These are phyloP conservation scores for Pseudomicrostroma phylloplanum DNA, from an alignment of 1,284 basidiomycete species.

Conservation along the genomic window DNA sequence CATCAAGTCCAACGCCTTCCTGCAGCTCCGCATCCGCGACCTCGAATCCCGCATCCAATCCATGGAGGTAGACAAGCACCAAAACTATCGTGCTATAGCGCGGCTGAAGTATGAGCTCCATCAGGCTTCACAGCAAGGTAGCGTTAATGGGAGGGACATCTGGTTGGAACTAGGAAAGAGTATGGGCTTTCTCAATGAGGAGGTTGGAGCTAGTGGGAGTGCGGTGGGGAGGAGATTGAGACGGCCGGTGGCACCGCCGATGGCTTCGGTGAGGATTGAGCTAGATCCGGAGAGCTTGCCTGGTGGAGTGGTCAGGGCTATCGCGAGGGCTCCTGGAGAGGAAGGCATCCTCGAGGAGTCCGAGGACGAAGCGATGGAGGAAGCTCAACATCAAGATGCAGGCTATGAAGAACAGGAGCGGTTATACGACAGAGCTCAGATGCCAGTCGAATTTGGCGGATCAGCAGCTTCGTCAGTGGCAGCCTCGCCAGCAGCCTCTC, in stretches of 20 bases:
- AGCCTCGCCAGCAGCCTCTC: too few species aligned
- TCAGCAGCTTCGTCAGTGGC: too few species aligned
- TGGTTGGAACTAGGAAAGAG: not conserved
- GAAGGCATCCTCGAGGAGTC: slow-evolving; percentile 20
- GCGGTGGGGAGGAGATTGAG: not conserved
- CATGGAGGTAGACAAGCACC: slow-evolving; percentile 34
- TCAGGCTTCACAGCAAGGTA: not conserved
- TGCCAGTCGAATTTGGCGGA: too few species aligned
- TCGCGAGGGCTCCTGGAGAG: slow-evolving; percentile 25
- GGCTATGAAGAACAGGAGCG: not conserved
- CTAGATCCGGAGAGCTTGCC: slow-evolving; percentile 15
- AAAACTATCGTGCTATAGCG: slow-evolving; percentile 19
- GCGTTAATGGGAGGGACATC: not conserved
- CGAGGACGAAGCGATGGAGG: slow-evolving; percentile 16
- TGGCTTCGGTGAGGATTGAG: too few species aligned
- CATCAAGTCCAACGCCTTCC: slow-evolving; percentile 41
- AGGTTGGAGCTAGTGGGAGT: not conserved
- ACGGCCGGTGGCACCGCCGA: too few species aligned
- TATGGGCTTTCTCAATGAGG: not conserved
- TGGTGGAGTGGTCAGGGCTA: slow-evolving; percentile 16
- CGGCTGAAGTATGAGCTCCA: slow-evolving; percentile 13
- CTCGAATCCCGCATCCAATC: slow-evolving; percentile 36
- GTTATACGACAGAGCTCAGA: too few species aligned
- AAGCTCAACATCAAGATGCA: slow-evolving; percentile 8
- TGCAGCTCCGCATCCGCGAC: slow-evolving; percentile 40